Percentiles rank a stretch among this genome's conserved stretches.
phyloP scores from a whole-genome alignment of 1,284 basidiomycete species.

The Trichosporon coremiiforme region DNA sequence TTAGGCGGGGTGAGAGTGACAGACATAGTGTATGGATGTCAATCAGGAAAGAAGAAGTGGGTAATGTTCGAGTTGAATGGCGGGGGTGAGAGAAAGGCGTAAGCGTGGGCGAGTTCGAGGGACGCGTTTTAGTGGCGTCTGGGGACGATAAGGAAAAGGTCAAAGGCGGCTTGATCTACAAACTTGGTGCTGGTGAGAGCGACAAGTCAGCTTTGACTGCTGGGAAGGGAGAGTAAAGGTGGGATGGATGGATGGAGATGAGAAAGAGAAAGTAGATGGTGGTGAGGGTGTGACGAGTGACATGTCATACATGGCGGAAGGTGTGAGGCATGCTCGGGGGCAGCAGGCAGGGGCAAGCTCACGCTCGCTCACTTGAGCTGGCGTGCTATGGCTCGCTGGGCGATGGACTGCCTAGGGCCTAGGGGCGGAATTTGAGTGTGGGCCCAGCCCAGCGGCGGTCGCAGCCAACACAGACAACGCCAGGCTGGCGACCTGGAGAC shows the following conservation, averaged over 20 bases:
- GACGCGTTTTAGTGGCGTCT: constrained; percentile 15
- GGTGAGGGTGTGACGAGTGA: constrained; percentile 15
- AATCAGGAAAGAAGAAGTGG: not conserved
- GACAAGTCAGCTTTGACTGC: not conserved
- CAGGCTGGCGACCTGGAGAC: no score
- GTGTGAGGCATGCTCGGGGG: no score
- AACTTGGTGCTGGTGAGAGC: not conserved
- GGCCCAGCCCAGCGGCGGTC: not conserved
- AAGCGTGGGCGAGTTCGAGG: not conserved
- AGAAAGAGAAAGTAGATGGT: constrained; percentile 14
- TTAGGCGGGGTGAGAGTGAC: constrained; percentile 59
- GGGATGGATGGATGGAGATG: constrained; percentile 9
- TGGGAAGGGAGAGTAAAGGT: not conserved
- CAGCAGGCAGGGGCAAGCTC: no score
- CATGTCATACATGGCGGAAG: constrained; percentile 17
- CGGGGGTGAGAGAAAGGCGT: constrained; percentile 1
- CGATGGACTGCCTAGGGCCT: not conserved
- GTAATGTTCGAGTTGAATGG: constrained; percentile 5
- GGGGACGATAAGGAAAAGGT: not conserved
- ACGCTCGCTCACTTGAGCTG: no score
- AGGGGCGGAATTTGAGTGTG: not conserved
- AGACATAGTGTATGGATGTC: constrained; percentile 50
- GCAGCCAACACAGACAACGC: not conserved
- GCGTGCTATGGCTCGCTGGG: not conserved
- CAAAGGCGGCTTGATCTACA: not conserved